Evolutionary conservation across 73 alveolate genomes (phyloP).

Genomic region (Durusdinium trenchii): DNA sequence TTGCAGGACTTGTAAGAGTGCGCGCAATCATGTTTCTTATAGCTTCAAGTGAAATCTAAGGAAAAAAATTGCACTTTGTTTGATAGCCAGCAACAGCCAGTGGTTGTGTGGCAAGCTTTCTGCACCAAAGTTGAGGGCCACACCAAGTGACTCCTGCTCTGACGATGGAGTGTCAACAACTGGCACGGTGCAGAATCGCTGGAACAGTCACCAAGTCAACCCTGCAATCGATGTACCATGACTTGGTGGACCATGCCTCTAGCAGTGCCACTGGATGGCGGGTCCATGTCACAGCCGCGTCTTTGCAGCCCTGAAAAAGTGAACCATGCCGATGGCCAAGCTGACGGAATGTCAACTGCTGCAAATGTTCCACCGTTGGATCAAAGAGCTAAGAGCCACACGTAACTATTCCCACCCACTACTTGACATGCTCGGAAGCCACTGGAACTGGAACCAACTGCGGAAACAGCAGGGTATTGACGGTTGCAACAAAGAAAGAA

Average conservation of each 20-base stretch:
- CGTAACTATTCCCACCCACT: constrained; percentile 41
- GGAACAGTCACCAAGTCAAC: background rate
- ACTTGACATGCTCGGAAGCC: constrained; percentile 31
- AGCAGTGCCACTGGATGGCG: background rate
- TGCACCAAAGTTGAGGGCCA: background rate
- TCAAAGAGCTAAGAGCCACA: background rate
- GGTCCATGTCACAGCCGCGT: constrained; percentile 68
- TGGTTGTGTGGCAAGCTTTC: too few relatives aligned
- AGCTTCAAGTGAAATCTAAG: too few relatives aligned
- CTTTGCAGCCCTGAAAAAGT: constrained; percentile 50
- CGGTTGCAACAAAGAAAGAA: background rate
- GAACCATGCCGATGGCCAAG: too few relatives aligned
- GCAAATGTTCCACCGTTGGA: background rate
- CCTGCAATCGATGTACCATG: background rate
- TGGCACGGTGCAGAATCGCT: background rate
- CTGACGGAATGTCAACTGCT: too few relatives aligned
- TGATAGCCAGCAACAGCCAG: too few relatives aligned
- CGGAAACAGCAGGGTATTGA: background rate
- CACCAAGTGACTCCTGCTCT: constrained; percentile 76
- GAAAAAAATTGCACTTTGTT: too few relatives aligned
- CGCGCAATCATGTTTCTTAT: too few relatives aligned
- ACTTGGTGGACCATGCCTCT: background rate
- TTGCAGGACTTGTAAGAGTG: too few relatives aligned
- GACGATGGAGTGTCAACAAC: constrained; percentile 62
- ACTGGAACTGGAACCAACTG: background rate